Conservation (phyloP, 192 early-diverging fungal genomes). For the Phycomyces blakesleeanus region DNA sequence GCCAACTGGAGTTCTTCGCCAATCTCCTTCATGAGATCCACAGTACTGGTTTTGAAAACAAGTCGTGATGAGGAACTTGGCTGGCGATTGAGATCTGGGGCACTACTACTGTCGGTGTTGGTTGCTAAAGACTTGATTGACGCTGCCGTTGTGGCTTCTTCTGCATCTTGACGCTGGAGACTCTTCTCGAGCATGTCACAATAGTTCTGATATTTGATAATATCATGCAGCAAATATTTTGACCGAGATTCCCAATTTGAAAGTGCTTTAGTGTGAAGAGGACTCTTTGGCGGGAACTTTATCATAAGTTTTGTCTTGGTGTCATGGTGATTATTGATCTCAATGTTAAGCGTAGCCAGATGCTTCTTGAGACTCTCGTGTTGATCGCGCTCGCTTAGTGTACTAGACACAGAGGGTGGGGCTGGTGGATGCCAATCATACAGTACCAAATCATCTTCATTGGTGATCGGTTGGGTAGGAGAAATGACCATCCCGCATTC, state of each 20-base stretch:
- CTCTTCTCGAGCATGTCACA: conserved; percentile 63
- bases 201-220: conserved; percentile 80
- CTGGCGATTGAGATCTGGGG: not conserved
- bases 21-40: conserved; percentile 20
- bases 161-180: conserved; percentile 3
- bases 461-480: not conserved
- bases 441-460: conserved; percentile 36
- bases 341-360: conserved; percentile 56
- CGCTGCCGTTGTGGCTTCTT: not conserved
- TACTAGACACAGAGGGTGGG: conserved; percentile 37
- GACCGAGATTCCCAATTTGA: conserved; percentile 77
- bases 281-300: conserved; percentile 52
- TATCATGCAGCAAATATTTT: conserved; percentile 70
- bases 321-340: conserved; percentile 64
- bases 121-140: too few relatives aligned
- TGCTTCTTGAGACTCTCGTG: conserved; percentile 58
- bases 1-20: conserved; percentile 6
- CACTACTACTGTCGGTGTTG: too few relatives aligned
- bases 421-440: conserved; percentile 48
- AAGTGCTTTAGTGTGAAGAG: conserved; percentile 59
- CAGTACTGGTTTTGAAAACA: not conserved
- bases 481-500: not conserved
- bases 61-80: not conserved
- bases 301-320: conserved; percentile 37
- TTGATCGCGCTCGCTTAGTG: conserved; percentile 43